Evolutionary conservation across 805 yeast species (phyloP).

Genomic region (Zygotorulaspora danielsina): DNA sequence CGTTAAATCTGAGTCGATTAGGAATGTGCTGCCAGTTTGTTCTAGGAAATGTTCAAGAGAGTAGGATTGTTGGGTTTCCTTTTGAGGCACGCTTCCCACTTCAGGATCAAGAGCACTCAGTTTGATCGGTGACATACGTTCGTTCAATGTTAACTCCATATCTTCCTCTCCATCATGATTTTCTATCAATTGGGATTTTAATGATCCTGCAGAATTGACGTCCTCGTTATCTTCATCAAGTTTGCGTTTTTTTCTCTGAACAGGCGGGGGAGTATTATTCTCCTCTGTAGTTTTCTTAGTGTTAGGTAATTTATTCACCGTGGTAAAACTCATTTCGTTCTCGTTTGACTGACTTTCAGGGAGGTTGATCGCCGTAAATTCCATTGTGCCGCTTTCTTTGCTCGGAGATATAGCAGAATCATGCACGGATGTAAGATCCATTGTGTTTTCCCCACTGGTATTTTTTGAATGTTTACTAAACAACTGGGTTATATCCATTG

Average conservation of each 20-base stretch:
- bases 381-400: constrained; percentile 12
- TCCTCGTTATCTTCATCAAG: constrained; percentile 1
- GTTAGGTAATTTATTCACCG: background rate
- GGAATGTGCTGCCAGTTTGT: constrained; percentile 20
- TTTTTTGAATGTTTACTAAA: constrained; percentile 17
- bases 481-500: constrained; percentile 26
- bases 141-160: constrained; percentile 24
- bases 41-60: constrained; percentile 20
- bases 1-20: constrained; percentile 16
- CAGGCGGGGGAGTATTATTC: background rate
- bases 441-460: constrained; percentile 10
- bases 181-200: constrained; percentile 9
- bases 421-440: constrained; percentile 12
- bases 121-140: constrained; percentile 29
- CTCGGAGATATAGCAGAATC: background rate
- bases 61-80: constrained; percentile 2
- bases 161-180: constrained; percentile 14
- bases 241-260: constrained; percentile 7
- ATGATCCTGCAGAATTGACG: background rate
- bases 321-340: constrained; percentile 20
- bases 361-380: constrained; percentile 7
- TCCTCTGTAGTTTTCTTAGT: background rate
- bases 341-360: background rate
- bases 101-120: constrained; percentile 9
- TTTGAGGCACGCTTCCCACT: background rate